phyloP scores from a whole-genome alignment of 352 stramenopile genomes.

The Globisporangium sylvaticum region DNA sequence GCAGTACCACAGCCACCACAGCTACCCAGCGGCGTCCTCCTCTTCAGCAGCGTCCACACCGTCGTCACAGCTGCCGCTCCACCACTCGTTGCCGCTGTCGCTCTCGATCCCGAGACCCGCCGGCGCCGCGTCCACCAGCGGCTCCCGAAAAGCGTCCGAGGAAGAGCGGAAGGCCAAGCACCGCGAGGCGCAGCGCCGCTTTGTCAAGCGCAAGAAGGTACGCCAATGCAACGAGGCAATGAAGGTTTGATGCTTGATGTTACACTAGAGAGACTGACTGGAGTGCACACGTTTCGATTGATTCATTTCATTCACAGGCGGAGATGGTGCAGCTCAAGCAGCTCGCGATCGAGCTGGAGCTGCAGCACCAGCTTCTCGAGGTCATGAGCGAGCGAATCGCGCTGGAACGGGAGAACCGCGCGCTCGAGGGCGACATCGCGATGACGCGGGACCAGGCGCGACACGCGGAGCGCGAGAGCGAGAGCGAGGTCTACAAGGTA shows the following conservation, averaged over 20 bases:
- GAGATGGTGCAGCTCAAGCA: conserved; percentile 24
- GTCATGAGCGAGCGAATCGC: conserved; percentile 5
- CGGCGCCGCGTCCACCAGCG: neutral
- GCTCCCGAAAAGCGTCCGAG: conserved; percentile 27
- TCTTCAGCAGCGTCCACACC: neutral
- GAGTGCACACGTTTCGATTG: neutral
- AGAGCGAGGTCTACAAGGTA: conserved; percentile 2
- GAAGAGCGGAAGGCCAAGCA: conserved; percentile 53
- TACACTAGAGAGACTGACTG: neutral
- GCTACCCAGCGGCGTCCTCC: neutral
- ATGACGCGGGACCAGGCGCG: conserved; percentile 2
- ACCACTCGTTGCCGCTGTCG: conserved; percentile 17
- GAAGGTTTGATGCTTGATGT: neutral
- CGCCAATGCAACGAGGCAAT: neutral
- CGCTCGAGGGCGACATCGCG: conserved; percentile 12
- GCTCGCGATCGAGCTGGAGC: conserved; percentile 18
- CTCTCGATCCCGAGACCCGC: conserved; percentile 14
- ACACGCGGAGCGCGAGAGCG: neutral
- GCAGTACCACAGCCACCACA: neutral
- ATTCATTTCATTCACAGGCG: neutral
- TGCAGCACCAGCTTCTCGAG: conserved; percentile 19
- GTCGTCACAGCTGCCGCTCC: conserved; percentile 4
- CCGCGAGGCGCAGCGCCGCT: conserved; percentile 43
- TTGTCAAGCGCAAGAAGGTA: conserved; percentile 55
- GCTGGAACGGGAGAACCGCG: conserved; percentile 11